Evolutionary conservation across 1,284 basidiomycete species (phyloP).

Genomic region (Tilletia walkeri): DNA sequence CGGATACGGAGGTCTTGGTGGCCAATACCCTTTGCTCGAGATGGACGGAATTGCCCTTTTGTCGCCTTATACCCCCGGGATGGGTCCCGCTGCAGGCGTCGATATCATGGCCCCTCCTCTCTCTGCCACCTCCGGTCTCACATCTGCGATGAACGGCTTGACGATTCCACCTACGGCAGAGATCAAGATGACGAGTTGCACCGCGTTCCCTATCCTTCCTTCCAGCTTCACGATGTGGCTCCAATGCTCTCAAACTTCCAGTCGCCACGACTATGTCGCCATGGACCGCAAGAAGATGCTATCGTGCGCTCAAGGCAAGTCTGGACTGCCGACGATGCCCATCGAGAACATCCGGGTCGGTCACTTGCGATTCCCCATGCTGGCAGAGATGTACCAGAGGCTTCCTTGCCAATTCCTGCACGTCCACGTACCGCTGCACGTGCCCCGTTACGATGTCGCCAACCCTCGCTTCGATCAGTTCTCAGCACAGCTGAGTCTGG

Average conservation of each 20-base stretch:
- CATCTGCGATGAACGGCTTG: constrained; percentile 45
- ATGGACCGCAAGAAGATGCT: constrained; percentile 47
- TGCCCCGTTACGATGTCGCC: constrained; percentile 51
- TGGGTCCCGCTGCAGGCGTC: constrained; percentile 21
- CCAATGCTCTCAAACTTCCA: constrained; percentile 44
- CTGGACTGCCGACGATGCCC: constrained; percentile 40
- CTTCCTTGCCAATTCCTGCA: constrained; percentile 58
- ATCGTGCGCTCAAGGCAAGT: constrained; percentile 35
- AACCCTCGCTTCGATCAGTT: constrained; percentile 47
- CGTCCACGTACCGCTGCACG: constrained; percentile 53
- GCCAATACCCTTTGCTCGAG: constrained; percentile 35
- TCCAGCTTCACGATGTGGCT: constrained; percentile 54
- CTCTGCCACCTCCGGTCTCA: constrained; percentile 43
- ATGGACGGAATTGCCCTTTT: constrained; percentile 34
- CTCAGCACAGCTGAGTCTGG: constrained; percentile 50
- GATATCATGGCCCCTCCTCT: constrained; percentile 29
- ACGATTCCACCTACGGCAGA: constrained; percentile 33
- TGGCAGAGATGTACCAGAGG: constrained; percentile 53
- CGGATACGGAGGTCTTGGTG: constrained; percentile 48
- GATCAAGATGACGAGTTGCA: constrained; percentile 25
- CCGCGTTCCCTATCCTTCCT: constrained; percentile 44
- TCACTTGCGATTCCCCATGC: constrained; percentile 51
- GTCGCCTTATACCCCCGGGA: constrained; percentile 42
- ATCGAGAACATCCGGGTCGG: constrained; percentile 40
- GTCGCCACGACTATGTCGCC: constrained; percentile 50